A percentile compares a stretch with the other conserved stretches of the same genome.
Conservation (phyloP, 2,329 filamentous ascomycete species). For the Alternaria triticina region DNA sequence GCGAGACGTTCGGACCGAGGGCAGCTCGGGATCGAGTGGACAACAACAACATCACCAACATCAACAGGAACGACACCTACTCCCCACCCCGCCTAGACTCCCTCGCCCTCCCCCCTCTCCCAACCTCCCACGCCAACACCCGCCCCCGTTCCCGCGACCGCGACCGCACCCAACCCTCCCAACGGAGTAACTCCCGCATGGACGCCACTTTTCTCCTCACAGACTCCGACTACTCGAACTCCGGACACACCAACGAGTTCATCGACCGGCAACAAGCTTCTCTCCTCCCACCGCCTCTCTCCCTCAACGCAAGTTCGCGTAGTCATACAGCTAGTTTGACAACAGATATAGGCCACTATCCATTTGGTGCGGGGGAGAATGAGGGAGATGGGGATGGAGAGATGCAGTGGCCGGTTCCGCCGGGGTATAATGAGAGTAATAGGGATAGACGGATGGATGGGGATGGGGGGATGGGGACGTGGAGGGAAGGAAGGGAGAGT, state of each 20-base stretch:
- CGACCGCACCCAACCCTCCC: background rate
- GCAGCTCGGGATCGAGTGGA: background rate
- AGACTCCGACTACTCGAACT: constrained; percentile 7
- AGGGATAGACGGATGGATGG: constrained; percentile 3
- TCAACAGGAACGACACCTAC: background rate
- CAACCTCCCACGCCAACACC: constrained; percentile 8
- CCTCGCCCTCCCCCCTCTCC: background rate
- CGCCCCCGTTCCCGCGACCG: constrained; percentile 3
- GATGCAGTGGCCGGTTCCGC: constrained; percentile 27
- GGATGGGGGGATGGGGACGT: background rate
- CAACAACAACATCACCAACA: background rate
- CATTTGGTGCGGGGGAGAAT: constrained; percentile 9
- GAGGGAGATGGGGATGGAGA: constrained; percentile 19
- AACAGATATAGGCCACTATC: constrained; percentile 21
- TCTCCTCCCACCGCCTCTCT: constrained; percentile 3
- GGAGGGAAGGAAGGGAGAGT: constrained; percentile 11
- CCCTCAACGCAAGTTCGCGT: background rate
- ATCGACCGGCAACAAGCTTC: background rate
- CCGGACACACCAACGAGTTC: background rate
- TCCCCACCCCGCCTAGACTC: background rate
- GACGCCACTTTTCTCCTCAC: constrained; percentile 7
- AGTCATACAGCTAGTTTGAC: constrained; percentile 17
- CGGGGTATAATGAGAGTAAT: constrained; percentile 19
- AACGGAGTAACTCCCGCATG: constrained; percentile 2
- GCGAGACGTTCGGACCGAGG: constrained; percentile 4